phyloP scores from a whole-genome alignment of 2,329 filamentous ascomycete species.

The Alternaria sp. region DNA sequence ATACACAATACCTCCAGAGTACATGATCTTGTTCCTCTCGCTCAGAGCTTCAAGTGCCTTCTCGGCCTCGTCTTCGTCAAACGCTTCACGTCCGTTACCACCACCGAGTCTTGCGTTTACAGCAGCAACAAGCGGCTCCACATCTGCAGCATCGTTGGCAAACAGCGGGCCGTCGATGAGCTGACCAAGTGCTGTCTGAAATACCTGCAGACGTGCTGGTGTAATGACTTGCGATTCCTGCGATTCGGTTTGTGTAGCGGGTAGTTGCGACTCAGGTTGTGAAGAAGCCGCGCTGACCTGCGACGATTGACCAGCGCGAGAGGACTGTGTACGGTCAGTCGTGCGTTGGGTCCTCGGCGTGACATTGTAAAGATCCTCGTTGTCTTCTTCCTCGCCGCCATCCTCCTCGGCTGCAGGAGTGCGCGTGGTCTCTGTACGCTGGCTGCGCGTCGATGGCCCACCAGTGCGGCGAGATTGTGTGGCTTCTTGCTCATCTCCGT shows the following conservation, averaged over 20 bases:
- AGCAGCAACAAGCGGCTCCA: conserved; percentile 75
- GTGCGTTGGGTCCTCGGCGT: conserved; percentile 58
- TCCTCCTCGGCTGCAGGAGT: conserved; percentile 46
- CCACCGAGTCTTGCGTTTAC: conserved; percentile 76
- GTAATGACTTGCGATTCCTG: conserved; percentile 60
- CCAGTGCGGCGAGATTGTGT: conserved; percentile 48
- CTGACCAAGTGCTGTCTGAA: conserved; percentile 82
- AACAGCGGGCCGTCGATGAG: conserved; percentile 85
- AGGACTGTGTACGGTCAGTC: conserved; percentile 39
- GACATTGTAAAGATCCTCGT: conserved; percentile 62
- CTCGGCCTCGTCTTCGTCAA: conserved; percentile 74
- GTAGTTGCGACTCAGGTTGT: conserved; percentile 74
- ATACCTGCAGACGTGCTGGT: conserved; percentile 70
- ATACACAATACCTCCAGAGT: conserved; percentile 57
- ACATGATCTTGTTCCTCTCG: conserved; percentile 87
- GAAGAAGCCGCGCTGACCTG: conserved; percentile 81
- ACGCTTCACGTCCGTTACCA: conserved; percentile 64
- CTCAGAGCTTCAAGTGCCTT: conserved; percentile 81
- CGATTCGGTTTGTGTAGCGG: conserved; percentile 58
- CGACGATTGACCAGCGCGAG: conserved; percentile 51
- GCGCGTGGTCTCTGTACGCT: conserved; percentile 30
- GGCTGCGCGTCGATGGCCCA: conserved; percentile 44
- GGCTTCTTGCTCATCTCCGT: conserved; percentile 55
- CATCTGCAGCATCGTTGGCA: conserved; percentile 79
- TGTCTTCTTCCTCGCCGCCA: conserved; percentile 59